A percentile compares a stretch with the other conserved stretches of the same genome.
Conservation (phyloP, 1,139 yeast species). For the Diutina catenulata region DNA sequence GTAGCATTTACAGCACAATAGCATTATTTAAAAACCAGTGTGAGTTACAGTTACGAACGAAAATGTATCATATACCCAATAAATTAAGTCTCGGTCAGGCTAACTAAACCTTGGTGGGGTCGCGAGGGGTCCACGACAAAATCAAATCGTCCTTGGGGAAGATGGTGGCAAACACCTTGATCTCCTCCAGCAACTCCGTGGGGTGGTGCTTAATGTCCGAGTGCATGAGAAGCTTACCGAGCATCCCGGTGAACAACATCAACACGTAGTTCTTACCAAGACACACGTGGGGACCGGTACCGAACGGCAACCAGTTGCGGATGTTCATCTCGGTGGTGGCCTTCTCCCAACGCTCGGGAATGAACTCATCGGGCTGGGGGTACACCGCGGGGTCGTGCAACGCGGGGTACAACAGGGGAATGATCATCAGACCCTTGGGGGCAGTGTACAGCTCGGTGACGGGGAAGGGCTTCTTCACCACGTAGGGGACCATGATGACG, state of each 20-base stretch:
- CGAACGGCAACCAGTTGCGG: constrained; percentile 92
- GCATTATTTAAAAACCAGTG: too few relatives aligned
- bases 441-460: constrained; percentile 75
- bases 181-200: constrained; percentile 78
- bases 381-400: constrained; percentile 95
- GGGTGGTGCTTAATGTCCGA: constrained; percentile 74
- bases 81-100: too few relatives aligned
- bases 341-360: constrained; percentile 84
- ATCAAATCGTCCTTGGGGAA: constrained; percentile 95
- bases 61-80: too few relatives aligned
- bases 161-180: constrained; percentile 93
- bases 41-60: too few relatives aligned
- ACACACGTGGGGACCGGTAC: constrained; percentile 95
- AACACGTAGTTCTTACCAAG: constrained; percentile 88
- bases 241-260: constrained; percentile 78
- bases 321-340: constrained; percentile 43
- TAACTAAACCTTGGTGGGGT: too few relatives aligned
- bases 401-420: constrained; percentile 91
- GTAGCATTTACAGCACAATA: too few relatives aligned
- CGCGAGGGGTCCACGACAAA: constrained; percentile 59
- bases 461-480: constrained; percentile 77
- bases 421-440: constrained; percentile 95
- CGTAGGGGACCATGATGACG: constrained; percentile 94
- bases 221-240: constrained; percentile 78
- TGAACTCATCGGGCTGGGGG: constrained; percentile 84